A percentile compares a stretch with the other conserved stretches of the same genome.
Evolutionary conservation across 441 rosid genomes (phyloP).

Genomic region (Eutrema salsugineum): DNA sequence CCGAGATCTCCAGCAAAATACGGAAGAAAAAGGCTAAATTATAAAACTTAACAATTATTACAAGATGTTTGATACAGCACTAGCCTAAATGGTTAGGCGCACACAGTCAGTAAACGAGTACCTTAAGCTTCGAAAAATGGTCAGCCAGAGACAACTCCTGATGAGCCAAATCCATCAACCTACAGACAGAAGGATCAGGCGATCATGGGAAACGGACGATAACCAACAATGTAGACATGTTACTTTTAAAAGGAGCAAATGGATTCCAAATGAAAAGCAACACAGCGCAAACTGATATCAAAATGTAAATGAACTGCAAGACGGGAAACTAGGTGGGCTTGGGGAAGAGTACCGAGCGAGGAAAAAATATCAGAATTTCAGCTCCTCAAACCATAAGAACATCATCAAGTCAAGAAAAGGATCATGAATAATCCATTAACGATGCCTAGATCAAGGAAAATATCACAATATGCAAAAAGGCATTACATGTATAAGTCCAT

Average conservation of each 20-base stretch:
- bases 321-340: conserved; percentile 4
- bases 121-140: conserved; percentile 92
- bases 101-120: conserved; percentile 26
- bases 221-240: conserved; percentile 1
- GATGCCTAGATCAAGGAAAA: background rate
- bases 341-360: background rate
- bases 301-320: background rate
- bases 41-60: background rate
- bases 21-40: background rate
- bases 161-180: conserved; percentile 93
- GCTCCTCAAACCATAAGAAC: background rate
- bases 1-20: background rate
- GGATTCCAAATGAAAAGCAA: background rate
- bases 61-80: background rate
- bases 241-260: conserved; percentile 4
- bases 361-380: conserved; percentile 15
- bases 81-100: background rate
- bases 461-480: conserved; percentile 32
- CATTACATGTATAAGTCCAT: conserved; percentile 90
- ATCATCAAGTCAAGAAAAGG: conserved; percentile 2
- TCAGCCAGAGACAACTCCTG: conserved; percentile 90
- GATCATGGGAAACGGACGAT: conserved; percentile 6
- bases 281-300: conserved; percentile 1
- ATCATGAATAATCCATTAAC: conserved; percentile 1
- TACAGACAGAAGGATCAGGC: conserved; percentile 28